Conservation (phyloP, 1,284 basidiomycete species). For the Irpex rosettiformis region DNA sequence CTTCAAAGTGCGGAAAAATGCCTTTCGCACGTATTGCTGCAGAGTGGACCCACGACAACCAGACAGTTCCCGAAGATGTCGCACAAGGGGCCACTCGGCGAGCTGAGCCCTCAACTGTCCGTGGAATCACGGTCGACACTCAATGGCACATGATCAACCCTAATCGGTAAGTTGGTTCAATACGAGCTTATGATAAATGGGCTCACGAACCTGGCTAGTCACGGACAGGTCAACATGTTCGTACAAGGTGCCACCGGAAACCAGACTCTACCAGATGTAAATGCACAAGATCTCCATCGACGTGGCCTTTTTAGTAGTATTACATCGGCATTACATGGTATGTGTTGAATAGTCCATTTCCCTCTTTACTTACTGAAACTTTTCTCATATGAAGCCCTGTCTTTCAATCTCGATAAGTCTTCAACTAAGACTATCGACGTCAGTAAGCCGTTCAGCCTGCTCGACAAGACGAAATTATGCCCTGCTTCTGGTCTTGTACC, state of each 20-base stretch:
- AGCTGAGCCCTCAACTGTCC: constrained; percentile 34
- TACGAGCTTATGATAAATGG: not conserved
- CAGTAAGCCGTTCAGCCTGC: constrained; percentile 34
- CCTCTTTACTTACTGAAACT: not conserved
- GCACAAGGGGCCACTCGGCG: constrained; percentile 30
- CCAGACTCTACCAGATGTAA: constrained; percentile 28
- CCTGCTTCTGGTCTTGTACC: constrained; percentile 23
- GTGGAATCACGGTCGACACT: constrained; percentile 40
- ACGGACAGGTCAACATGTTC: constrained; percentile 37
- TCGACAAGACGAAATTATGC: constrained; percentile 40
- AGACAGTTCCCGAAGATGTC: constrained; percentile 36
- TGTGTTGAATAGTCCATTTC: not conserved
- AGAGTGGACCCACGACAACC: constrained; percentile 36
- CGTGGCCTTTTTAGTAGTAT: constrained; percentile 13
- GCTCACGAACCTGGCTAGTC: constrained; percentile 6
- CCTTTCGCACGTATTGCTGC: constrained; percentile 50
- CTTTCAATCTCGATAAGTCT: constrained; percentile 32
- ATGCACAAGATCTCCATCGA: constrained; percentile 19
- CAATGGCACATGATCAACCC: constrained; percentile 35
- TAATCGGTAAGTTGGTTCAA: constrained; percentile 20
- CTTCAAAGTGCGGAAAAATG: constrained; percentile 41
- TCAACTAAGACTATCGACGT: constrained; percentile 22
- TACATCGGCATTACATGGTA: constrained; percentile 6
- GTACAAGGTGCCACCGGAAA: constrained; percentile 35
- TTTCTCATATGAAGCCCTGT: constrained; percentile 18